These are phyloP conservation scores for Smittium mucronatum DNA, from an alignment of 371 early-diverging fungal genomes.

Conservation along the genomic window DNA sequence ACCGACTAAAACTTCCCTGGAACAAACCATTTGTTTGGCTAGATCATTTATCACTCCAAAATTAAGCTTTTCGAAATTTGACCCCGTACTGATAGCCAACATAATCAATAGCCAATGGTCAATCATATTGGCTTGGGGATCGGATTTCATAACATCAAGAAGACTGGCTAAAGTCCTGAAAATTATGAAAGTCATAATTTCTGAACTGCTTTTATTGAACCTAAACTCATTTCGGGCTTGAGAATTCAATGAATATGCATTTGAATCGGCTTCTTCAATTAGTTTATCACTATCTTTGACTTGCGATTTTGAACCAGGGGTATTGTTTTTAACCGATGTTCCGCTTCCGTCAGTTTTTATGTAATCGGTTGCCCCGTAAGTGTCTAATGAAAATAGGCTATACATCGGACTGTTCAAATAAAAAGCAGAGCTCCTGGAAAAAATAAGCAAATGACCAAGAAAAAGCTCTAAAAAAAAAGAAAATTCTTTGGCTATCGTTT, in stretches of 20 bases:
- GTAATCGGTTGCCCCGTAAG: background rate
- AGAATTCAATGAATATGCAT: background rate
- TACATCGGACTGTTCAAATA: background rate
- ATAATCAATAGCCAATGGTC: background rate
- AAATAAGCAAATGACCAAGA: background rate
- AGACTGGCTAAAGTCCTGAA: background rate
- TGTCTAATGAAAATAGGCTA: background rate
- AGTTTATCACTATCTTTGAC: background rate
- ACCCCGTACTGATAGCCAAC: background rate
- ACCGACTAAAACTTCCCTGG: background rate
- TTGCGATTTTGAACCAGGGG: background rate
- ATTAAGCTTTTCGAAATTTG: background rate
- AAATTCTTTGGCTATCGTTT: background rate
- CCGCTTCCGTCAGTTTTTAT: background rate
- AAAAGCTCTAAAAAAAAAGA: background rate
- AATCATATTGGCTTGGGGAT: background rate
- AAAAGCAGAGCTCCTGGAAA: background rate
- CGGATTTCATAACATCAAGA: background rate
- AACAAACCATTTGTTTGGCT: background rate
- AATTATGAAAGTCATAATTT: background rate
- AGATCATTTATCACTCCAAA: background rate
- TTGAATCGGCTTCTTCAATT: background rate
- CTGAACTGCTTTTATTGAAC: background rate
- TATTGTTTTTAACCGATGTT: background rate
- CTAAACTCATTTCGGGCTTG: background rate